Percentiles rank a stretch among this genome's conserved stretches.
These are phyloP conservation scores for Lyophyllum atratum DNA, from an alignment of 768 basidiomycete genomes.

Conservation along the genomic window DNA sequence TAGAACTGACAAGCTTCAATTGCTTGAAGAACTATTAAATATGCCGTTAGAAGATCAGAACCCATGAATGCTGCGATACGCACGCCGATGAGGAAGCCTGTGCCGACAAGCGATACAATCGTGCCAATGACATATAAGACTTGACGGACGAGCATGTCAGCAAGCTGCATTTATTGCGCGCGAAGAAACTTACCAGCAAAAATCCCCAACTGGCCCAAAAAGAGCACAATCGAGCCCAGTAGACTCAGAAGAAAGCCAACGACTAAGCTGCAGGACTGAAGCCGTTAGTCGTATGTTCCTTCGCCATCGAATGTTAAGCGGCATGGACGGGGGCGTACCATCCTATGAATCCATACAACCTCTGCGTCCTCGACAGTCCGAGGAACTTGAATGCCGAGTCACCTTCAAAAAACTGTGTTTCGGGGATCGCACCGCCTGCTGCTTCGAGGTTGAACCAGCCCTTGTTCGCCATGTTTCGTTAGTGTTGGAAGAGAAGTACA, in stretches of 20 bases:
- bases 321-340: conserved; percentile 58
- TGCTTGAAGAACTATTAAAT: conserved; percentile 72
- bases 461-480: conserved; percentile 52
- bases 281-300: not conserved
- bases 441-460: conserved; percentile 89
- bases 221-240: conserved; percentile 75
- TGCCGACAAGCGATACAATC: conserved; percentile 80
- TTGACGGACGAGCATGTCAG: conserved; percentile 28
- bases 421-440: conserved; percentile 62
- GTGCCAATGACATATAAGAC: conserved; percentile 85
- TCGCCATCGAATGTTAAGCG: too few relatives aligned
- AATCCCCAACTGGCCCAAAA: conserved; percentile 63
- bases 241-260: conserved; percentile 81
- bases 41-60: conserved; percentile 7
- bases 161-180: not conserved
- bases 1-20: conserved; percentile 62
- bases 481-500: not conserved
- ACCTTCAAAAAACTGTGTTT: conserved; percentile 84
- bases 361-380: conserved; percentile 73
- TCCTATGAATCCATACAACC: conserved; percentile 83
- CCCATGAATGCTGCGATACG: conserved; percentile 31
- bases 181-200: conserved; percentile 68
- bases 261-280: conserved; percentile 48
- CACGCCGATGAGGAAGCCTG: conserved; percentile 90
- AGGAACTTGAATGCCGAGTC: conserved; percentile 86